Conservation (phyloP, 148 eudicot genomes). For the Amaranthus cruentus region DNA sequence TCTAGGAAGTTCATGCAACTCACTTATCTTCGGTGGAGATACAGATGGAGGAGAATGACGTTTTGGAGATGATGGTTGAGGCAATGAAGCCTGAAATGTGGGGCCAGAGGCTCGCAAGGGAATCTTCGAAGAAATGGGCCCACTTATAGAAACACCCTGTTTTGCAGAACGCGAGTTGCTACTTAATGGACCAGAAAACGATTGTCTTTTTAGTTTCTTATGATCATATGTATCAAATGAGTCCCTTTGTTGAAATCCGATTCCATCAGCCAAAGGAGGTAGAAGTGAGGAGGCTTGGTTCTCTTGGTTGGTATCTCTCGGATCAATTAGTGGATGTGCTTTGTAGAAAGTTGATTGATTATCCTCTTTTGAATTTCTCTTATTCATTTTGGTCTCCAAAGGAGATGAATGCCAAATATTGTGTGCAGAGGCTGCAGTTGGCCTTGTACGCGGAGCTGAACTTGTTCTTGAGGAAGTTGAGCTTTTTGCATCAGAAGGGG, state of each 20-base stretch:
- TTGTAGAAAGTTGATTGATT: slow-evolving; percentile 27
- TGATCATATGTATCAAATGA: slow-evolving; percentile 40
- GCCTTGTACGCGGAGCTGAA: slow-evolving; percentile 41
- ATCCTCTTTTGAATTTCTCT: slow-evolving; percentile 45
- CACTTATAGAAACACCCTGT: slow-evolving; percentile 43
- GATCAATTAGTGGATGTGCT: slow-evolving; percentile 29
- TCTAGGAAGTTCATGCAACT: slow-evolving; percentile 97
- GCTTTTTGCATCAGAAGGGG: slow-evolving; percentile 72
- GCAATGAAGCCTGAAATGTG: slow-evolving; percentile 32
- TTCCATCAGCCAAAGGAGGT: slow-evolving; percentile 52
- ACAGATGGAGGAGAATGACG: slow-evolving; percentile 45
- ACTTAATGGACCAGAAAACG: slow-evolving; percentile 86
- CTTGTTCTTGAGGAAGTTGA: slow-evolving; percentile 42
- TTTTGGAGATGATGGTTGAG: slow-evolving; percentile 30
- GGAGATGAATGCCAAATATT: slow-evolving; percentile 69
- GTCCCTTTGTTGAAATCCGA: slow-evolving; percentile 40
- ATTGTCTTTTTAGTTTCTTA: slow-evolving; percentile 55
- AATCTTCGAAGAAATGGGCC: slow-evolving; percentile 48
- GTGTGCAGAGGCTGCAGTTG: slow-evolving; percentile 29
- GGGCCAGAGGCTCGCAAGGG: slow-evolving; percentile 45
- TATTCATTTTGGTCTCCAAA: slow-evolving; percentile 48
- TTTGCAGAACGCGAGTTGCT: slow-evolving; percentile 51
- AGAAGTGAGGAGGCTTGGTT: slow-evolving; percentile 35
- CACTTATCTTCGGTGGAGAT: slow-evolving; percentile 84
- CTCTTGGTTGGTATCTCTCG: slow-evolving; percentile 26